These are phyloP conservation scores for Apostasia ramifera DNA, from an alignment of 106 monocot species.

Conservation along the genomic window DNA sequence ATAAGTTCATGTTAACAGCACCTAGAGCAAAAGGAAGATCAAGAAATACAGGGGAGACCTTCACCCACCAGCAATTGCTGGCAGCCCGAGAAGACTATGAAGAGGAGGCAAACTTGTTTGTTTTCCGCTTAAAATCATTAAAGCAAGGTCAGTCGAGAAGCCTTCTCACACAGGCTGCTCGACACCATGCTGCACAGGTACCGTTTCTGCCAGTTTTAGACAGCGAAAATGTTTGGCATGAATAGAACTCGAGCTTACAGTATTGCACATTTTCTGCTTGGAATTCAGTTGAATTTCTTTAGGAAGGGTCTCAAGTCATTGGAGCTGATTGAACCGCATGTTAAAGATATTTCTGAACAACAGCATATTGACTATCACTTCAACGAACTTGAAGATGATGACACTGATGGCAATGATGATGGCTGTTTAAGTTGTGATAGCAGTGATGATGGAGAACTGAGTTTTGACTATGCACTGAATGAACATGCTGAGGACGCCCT, in stretches of 20 bases:
- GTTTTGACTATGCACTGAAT: constrained; percentile 63
- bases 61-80: constrained; percentile 30
- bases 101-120: constrained; percentile 29
- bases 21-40: constrained; percentile 30
- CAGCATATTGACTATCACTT: constrained; percentile 86
- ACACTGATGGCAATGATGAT: constrained; percentile 23
- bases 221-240: not conserved
- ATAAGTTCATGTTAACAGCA: constrained; percentile 24
- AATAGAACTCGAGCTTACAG: constrained; percentile 29
- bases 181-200: constrained; percentile 55
- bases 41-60: constrained; percentile 21
- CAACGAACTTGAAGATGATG: constrained; percentile 60
- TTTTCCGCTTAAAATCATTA: constrained; percentile 50
- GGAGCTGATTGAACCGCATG: constrained; percentile 69
- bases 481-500: constrained; percentile 25
- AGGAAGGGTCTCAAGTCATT: constrained; percentile 71
- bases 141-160: constrained; percentile 50
- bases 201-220: not conserved
- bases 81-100: constrained; percentile 36
- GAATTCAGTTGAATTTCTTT: constrained; percentile 65
- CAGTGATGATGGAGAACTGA: constrained; percentile 54
- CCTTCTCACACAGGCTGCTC: constrained; percentile 49
- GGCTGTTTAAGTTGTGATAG: constrained; percentile 29
- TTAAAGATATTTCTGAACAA: constrained; percentile 56
- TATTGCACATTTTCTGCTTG: constrained; percentile 10